Evolutionary conservation across 345 rosid genomes (phyloP).

Genomic region (Atalantia buxifolia): DNA sequence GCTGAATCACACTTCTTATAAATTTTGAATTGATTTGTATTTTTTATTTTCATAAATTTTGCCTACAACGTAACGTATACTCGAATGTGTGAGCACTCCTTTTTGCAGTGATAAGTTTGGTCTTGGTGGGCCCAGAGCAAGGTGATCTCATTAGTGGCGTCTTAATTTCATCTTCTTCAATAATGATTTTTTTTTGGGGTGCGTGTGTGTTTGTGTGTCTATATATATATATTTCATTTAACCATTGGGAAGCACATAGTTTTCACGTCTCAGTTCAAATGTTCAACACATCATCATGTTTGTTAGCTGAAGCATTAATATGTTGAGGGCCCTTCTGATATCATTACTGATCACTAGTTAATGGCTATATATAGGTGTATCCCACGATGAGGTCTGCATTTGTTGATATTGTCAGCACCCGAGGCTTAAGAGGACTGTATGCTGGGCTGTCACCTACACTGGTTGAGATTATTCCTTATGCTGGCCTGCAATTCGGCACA

Average conservation of each 20-base stretch:
- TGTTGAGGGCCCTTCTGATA: background rate
- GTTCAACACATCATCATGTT: background rate
- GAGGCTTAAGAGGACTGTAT: slow-evolving; percentile 86
- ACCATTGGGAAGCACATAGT: background rate
- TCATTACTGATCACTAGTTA: background rate
- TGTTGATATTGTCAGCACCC: slow-evolving; percentile 59
- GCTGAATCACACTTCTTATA: background rate
- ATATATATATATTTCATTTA: background rate
- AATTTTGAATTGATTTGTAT: background rate
- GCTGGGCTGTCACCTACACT: slow-evolving; percentile 92
- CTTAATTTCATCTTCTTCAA: background rate
- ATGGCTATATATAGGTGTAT: slow-evolving; percentile 54
- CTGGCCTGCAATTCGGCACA: slow-evolving; percentile 96
- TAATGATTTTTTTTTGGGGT: background rate
- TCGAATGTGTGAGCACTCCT: background rate
- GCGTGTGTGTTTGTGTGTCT: background rate
- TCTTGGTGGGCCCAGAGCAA: background rate
- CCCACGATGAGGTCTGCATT: slow-evolving; percentile 97
- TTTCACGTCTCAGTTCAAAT: background rate
- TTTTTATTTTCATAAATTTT: background rate
- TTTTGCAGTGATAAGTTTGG: background rate
- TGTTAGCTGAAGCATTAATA: background rate
- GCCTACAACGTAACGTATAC: background rate
- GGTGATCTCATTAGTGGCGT: background rate
- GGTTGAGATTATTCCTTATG: slow-evolving; percentile 92